Evolutionary conservation across 2,329 filamentous ascomycete genomes (phyloP).

Genomic region (Metarhizium humberi): DNA sequence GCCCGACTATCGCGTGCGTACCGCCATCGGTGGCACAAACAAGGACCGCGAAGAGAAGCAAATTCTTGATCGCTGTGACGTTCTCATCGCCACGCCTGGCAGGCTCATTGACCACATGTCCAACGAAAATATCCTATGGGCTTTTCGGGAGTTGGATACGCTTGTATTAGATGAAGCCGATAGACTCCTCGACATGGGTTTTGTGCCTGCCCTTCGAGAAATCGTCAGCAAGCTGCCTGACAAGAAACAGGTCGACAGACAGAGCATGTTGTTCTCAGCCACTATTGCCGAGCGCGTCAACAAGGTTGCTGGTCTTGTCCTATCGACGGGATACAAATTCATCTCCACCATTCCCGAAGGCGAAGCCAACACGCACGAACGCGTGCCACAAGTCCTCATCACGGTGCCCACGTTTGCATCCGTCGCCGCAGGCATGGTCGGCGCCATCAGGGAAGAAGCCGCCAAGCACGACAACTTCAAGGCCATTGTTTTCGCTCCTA

Average conservation of each 20-base stretch:
- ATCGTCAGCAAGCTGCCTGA: constrained; percentile 64
- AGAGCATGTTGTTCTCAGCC: constrained; percentile 78
- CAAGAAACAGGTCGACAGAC: constrained; percentile 47
- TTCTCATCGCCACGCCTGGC: constrained; percentile 74
- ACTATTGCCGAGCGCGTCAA: constrained; percentile 75
- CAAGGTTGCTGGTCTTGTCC: constrained; percentile 59
- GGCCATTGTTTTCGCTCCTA: constrained; percentile 72
- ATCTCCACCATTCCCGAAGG: constrained; percentile 70
- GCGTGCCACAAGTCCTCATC: constrained; percentile 65
- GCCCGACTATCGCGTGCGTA: constrained; percentile 64
- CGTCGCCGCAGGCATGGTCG: constrained; percentile 49
- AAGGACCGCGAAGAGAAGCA: constrained; percentile 62
- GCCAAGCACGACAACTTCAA: constrained; percentile 54
- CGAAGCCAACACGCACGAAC: constrained; percentile 67
- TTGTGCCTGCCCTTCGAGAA: constrained; percentile 68
- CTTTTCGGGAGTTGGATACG: constrained; percentile 61
- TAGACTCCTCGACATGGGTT: constrained; percentile 73
- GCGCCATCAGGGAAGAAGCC: constrained; percentile 41
- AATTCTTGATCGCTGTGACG: constrained; percentile 64
- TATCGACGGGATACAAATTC: constrained; percentile 66
- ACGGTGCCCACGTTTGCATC: constrained; percentile 61
- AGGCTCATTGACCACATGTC: constrained; percentile 71
- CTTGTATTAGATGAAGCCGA: constrained; percentile 80
- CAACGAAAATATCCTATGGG: constrained; percentile 59
- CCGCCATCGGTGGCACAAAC: constrained; percentile 74